Conservation (phyloP, 164 flowering plant genomes). For the Sextonia rubra region DNA sequence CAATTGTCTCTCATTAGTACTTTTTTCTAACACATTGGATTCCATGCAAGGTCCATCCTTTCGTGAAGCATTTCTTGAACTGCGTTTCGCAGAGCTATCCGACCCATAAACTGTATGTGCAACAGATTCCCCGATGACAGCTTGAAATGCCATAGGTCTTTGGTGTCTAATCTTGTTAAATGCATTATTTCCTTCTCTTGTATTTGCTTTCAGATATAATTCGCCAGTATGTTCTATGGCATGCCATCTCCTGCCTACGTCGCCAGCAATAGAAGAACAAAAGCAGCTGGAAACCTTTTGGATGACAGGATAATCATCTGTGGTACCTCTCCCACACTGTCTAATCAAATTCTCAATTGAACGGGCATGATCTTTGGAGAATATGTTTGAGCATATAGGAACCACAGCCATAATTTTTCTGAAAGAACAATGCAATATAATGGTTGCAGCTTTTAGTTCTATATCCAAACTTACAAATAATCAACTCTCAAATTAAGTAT, state of each 20-base stretch:
- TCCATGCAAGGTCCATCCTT: conserved; percentile 11
- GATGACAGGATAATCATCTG: conserved; percentile 2
- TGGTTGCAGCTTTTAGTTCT: not conserved
- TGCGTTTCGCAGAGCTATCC: conserved; percentile 7
- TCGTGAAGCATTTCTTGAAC: conserved; percentile 7
- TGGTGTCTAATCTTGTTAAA: not conserved
- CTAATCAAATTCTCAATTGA: conserved; percentile 9
- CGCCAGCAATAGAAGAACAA: conserved; percentile 2
- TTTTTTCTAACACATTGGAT: conserved; percentile 19
- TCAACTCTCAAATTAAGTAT: not conserved
- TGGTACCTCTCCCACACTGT: conserved; percentile 9
- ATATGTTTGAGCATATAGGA: conserved; percentile 31
- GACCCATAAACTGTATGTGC: not conserved
- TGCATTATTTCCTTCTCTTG: conserved; percentile 8
- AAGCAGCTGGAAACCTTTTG: conserved; percentile 12
- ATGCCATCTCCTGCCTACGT: conserved; percentile 13
- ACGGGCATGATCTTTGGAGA: conserved; percentile 20
- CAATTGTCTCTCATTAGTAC: conserved; percentile 31
- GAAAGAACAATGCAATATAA: conserved; percentile 9
- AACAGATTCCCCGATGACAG: not conserved
- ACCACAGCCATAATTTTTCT: conserved; percentile 33
- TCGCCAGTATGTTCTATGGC: conserved; percentile 3
- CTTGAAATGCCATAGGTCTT: conserved; percentile 8
- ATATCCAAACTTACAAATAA: not conserved
- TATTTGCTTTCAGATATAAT: conserved; percentile 11